Base-by-base conservation (phyloP, 805 yeast genomes). In the Metschnikowia rubicola region DNA sequence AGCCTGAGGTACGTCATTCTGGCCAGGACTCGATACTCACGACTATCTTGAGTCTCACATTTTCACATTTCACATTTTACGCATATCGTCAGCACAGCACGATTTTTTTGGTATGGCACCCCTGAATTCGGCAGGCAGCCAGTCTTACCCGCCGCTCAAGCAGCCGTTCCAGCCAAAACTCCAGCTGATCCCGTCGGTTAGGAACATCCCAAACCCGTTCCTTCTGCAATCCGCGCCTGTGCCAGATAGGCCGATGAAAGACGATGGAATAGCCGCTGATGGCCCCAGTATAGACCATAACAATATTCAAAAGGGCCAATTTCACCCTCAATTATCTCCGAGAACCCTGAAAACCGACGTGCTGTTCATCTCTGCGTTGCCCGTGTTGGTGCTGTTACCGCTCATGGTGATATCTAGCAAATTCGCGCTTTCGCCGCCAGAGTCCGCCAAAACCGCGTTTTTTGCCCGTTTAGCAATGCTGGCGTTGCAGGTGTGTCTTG, bases 301-400 rank as follows among this genome's bases (percentile, higher is more conserved):
- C 15, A 13, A 3, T 10, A 19, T 10, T 8, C 37, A 32, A 8
- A 21, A 36, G 21, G 3, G 19, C 17, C 36, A n/a, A 15, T 26
- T 19, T 8, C 8, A 17, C 19, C n/a, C 11, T 7, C 10, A 10
- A 5, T 19, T n/a, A n/a, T 21, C 29, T 34, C 31, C 21, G 19
- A 19, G 32, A 10, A 34, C 41, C 11, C 29, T 19, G 17, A 17
- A 31, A n/a, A 39, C 34, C n/a, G 35, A 37, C 10, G 30, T 44
- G 17, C 55, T 35, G 39, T 43, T 44, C 42, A 9, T 44, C n/a
- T 36, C 61, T n/a, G 59, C 71, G 3, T 52, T 68, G 30, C 74
- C 74, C 1, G 62, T 66, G 26, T 53, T 69, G 29, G 60, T 64
- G 39, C 63, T 72, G 5, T 56, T 66, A 30, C 69, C 71, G 10